Base-by-base conservation (phyloP, 176 grass and related monocot species). In the Phragmites australis region DNA sequence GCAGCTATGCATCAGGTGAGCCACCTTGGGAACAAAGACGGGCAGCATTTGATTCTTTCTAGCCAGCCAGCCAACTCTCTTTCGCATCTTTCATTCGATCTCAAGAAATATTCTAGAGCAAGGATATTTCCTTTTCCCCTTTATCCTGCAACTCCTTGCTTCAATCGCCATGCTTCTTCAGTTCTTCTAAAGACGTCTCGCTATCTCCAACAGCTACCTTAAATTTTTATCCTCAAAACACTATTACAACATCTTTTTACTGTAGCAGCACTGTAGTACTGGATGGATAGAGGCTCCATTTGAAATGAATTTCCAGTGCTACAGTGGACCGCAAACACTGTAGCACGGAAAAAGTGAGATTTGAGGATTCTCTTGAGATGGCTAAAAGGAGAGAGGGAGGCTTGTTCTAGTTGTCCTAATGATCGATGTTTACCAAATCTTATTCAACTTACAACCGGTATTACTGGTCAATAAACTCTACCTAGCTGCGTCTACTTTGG, bases 11-110 rank as follows among this genome's bases (percentile, higher is more conserved):
- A 60, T 84, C 81, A 37, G 60, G 34, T 77, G 82, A 81, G 44
- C n/a, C 78, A 78, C 72, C 77, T 89, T 50, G 83, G 78, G 83
- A 86, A 86, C 83, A 86, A 89, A 78, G 83, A 89, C 73, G 72
- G 72, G 65, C 78, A 82, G 78, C 65, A 77, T 78, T 86, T 72
- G 88, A 82, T 89, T 86, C 83, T 81, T 58, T 77, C 72, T 58
- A 72, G 39, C 81, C 43, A 43, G 23, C 65, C 67, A 65, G 45
- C 76, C 45, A 18, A 30, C 75, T 78, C 80, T 66, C 78, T 86
- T 73, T 67, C 86, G 78, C 83, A 72, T 89, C 77, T 86, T 86
- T 77, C 77, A 82, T 86, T 77, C 83, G 25, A 45, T 82, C 87
- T 26, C 49, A 1, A 6, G 30, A 61, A 67, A 85, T 71, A 77